Evolutionary conservation across 805 yeast species (phyloP).

Genomic region (Starmerella floris): DNA sequence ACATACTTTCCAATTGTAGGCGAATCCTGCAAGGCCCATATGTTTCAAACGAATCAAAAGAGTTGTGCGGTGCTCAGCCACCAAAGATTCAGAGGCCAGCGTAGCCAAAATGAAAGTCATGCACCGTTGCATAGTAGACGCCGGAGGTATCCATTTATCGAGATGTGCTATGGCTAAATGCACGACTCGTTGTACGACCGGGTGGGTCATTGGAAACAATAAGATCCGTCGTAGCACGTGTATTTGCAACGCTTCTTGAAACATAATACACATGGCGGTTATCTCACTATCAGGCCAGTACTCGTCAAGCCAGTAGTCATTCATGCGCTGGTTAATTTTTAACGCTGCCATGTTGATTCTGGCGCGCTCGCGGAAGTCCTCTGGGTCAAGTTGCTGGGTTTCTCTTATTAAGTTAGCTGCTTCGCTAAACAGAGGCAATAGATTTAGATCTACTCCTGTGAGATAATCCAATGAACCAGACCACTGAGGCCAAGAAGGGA

Average conservation of each 20-base stretch:
- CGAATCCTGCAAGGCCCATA: slow-evolving; percentile 34
- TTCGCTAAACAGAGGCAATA: slow-evolving; percentile 45
- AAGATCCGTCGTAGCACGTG: slow-evolving; percentile 47
- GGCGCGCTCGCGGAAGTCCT: slow-evolving; percentile 16
- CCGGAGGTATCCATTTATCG: slow-evolving; percentile 32
- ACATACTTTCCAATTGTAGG: slow-evolving; percentile 35
- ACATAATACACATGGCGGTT: slow-evolving; percentile 32
- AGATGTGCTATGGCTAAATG: slow-evolving; percentile 31
- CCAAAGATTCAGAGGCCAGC: slow-evolving; percentile 45
- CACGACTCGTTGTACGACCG: slow-evolving; percentile 38
- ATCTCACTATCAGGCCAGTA: slow-evolving; percentile 17
- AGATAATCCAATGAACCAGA: slow-evolving; percentile 41
- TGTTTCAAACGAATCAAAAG: slow-evolving; percentile 32
- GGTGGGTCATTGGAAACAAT: slow-evolving; percentile 34
- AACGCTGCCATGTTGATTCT: slow-evolving; percentile 11
- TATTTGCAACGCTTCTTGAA: slow-evolving; percentile 41
- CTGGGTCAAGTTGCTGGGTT: slow-evolving; percentile 14
- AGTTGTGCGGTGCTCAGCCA: slow-evolving; percentile 28
- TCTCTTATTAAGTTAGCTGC: slow-evolving; percentile 32
- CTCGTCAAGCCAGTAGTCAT: slow-evolving; percentile 20
- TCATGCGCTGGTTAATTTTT: slow-evolving; percentile 14
- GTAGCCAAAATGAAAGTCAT: slow-evolving; percentile 43
- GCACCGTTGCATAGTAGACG: slow-evolving; percentile 42
- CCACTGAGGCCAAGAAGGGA: slow-evolving; percentile 28
- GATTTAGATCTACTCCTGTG: slow-evolving; percentile 49